phyloP scores from a whole-genome alignment of 305 asterid species.

The Galium porrigens region DNA sequence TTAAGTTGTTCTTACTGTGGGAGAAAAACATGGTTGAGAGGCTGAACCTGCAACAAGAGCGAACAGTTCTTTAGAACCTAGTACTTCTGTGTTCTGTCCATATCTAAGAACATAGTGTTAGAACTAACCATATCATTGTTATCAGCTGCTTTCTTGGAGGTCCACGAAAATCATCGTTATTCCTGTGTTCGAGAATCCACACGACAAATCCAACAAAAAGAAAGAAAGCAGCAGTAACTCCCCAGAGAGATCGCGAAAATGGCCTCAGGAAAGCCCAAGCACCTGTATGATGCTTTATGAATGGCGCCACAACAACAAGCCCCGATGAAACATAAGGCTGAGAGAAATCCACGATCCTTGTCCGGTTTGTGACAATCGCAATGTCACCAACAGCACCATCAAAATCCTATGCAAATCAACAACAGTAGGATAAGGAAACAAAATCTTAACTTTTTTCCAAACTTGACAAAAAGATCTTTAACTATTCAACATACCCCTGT shows the following conservation, averaged over 20 bases:
- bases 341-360: constrained; percentile 32
- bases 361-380: constrained; percentile 27
- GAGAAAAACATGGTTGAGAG: constrained; percentile 46
- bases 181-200: constrained; percentile 41
- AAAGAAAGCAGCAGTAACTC: constrained; percentile 29
- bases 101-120: not conserved
- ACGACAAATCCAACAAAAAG: constrained; percentile 31
- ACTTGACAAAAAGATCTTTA: not conserved
- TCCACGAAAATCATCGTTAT: constrained; percentile 39
- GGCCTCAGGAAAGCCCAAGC: constrained; percentile 43
- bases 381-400: constrained; percentile 33
- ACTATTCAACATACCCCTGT: constrained; percentile 28
- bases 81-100: not conserved
- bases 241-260: constrained; percentile 32
- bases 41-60: constrained; percentile 45
- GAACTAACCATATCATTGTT: constrained; percentile 35
- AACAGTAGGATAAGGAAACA: constrained; percentile 8
- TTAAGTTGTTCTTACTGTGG: constrained; percentile 33
- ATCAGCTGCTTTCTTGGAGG: constrained; percentile 32
- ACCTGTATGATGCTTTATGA: constrained; percentile 26
- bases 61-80: not conserved
- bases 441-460: not conserved
- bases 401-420: constrained; percentile 15
- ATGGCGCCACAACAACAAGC: constrained; percentile 35
- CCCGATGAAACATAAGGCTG: constrained; percentile 41